phyloP scores from a whole-genome alignment of 768 basidiomycete species.

The Guyanaporus albipodus region DNA sequence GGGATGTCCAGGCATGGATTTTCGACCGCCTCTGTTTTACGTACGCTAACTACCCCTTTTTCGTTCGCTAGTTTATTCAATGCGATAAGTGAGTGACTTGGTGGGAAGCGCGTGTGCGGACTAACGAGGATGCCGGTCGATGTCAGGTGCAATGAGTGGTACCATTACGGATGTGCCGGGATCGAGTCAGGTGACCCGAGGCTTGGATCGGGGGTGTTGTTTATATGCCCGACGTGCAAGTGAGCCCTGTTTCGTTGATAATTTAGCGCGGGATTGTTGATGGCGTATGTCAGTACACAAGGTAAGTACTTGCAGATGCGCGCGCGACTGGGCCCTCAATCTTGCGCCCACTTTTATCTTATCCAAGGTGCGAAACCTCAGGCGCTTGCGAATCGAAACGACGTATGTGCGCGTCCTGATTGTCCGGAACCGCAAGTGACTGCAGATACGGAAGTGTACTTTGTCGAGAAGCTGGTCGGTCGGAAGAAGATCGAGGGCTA shows the following conservation, averaged over 20 bases:
- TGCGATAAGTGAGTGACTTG: conserved; percentile 32
- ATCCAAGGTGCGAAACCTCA: conserved; percentile 15
- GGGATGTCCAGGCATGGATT: conserved; percentile 23
- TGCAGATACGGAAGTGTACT: conserved; percentile 10
- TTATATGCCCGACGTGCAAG: conserved; percentile 44
- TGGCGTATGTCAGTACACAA: conserved; percentile 5
- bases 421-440: conserved; percentile 16
- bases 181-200: conserved; percentile 36
- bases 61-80: conserved; percentile 28
- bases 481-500: conserved; percentile 16
- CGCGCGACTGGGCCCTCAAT: too few species aligned
- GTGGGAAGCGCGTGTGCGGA: too few species aligned
- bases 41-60: background rate
- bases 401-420: conserved; percentile 24
- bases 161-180: conserved; percentile 50
- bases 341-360: background rate
- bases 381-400: conserved; percentile 5
- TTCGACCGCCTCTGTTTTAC: background rate
- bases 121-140: background rate
- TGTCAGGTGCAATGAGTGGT: conserved; percentile 44
- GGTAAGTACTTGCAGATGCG: too few species aligned
- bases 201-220: conserved; percentile 29
- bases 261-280: background rate
- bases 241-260: conserved; percentile 8
- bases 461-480: conserved; percentile 30